Percentiles rank a stretch among this genome's conserved stretches.
Conservation (phyloP, 305 asterid genomes). For the Rubia peregrina region DNA sequence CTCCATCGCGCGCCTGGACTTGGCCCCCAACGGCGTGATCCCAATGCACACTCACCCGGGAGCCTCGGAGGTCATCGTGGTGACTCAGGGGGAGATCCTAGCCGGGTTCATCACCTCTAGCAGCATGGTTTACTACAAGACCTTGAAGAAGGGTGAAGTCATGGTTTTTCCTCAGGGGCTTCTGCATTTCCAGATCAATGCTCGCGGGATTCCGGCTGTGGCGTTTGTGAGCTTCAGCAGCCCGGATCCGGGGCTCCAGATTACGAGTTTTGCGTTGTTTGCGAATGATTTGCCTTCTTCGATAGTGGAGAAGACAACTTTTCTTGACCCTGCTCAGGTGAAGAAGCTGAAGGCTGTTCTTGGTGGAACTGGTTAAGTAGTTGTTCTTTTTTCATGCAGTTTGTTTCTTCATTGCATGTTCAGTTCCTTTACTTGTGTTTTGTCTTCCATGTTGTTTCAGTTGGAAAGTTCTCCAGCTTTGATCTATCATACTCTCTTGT, state of each 20-base stretch:
- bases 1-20: conserved; percentile 55
- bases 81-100: conserved; percentile 35
- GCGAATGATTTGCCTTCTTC: conserved; percentile 26
- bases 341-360: conserved; percentile 36
- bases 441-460: neutral
- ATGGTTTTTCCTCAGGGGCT: conserved; percentile 65
- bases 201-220: conserved; percentile 37
- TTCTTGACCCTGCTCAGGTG: conserved; percentile 27
- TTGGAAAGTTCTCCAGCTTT: neutral
- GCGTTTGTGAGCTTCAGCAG: conserved; percentile 56
- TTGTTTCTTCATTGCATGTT: neutral
- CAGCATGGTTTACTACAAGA: conserved; percentile 43
- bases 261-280: conserved; percentile 30
- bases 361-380: conserved; percentile 27
- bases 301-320: conserved; percentile 21
- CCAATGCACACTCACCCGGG: conserved; percentile 83
- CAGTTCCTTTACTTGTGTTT: neutral
- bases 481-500: neutral
- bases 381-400: neutral
- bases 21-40: conserved; percentile 49
- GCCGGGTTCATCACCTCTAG: conserved; percentile 53
- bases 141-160: conserved; percentile 47
- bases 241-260: conserved; percentile 52
- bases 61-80: conserved; percentile 49
- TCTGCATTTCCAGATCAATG: conserved; percentile 67